A percentile compares a stretch with the other conserved stretches of the same genome.
These are phyloP conservation scores for maize (Zea mays) DNA, from an alignment of 176 grass and related monocot species.

Conservation along the genomic window Zm-B73-REFERENCE-NAM-5.0 NC_050099.1:190339501-190340000, in stretches of 20 bases:
- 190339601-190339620: too few species aligned
- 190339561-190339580: background rate
- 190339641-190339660: background rate
- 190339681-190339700: conserved; percentile 68
- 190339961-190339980: too few species aligned
- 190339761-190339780: background rate
- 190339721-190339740: conserved; percentile 33
- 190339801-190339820: too few species aligned
- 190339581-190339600: background rate
- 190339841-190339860: too few species aligned
- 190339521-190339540: background rate
- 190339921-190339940: too few species aligned
- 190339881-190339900: too few species aligned
- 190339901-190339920: too few species aligned
- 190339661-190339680: conserved; percentile 58
- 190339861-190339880: too few species aligned
- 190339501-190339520: background rate
- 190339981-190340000: too few species aligned
- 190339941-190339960: too few species aligned
- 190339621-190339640: background rate
- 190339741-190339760: background rate
- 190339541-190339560: background rate
- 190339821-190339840: too few species aligned
- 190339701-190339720: conserved; percentile 82
- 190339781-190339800: conserved; percentile 1